Base-by-base conservation (phyloP, 2,329 filamentous ascomycete genomes). In the Pyrenophora tritici-repentis region DNA sequence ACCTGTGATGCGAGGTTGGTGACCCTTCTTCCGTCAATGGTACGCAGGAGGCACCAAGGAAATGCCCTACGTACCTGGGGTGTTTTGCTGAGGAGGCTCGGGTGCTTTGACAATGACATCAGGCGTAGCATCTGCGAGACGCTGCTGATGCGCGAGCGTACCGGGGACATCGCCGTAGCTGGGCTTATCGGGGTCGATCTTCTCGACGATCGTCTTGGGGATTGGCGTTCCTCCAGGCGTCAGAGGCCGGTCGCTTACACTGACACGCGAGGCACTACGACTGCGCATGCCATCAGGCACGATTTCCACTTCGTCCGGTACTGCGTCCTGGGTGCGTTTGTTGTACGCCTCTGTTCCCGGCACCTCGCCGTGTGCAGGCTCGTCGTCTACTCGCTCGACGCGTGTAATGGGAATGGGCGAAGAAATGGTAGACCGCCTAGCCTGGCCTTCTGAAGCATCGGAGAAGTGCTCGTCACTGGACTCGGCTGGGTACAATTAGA, bases 391-490 rank as follows among this genome's bases (percentile, higher is more conserved):
- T 62, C 81, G 80, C 71, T 87, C 84, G 20, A 86, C 82, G 56
- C 84, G 77, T n/a, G 83, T 86, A 43, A 79, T 78, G 20, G 84
- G 84, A 47, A 86, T 79, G 44, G 82, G 80, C 8, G 82, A 84
- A 39, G 73, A 72, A 58, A 73, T 68, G 58, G 76, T 70, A 44
- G 77, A 76, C 46, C 71, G 66, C 65, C 56, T 63, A 64, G 65
- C 58, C 63, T 62, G 70, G 68, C 83, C 84, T 75, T 87, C 85
- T 36, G 79, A 83, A 49, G 85, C 85, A 66, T 87, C 85, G 39
- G 84, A 86, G 70, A 87, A 87, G 72, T 86, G 82, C 55, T 87
- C 85, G 41, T 83, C 81, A 52, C 79, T 81, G 50, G 79, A 81
- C 68, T 75, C 71, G 67, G 24, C 53, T 61, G 17, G 17, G 18